Base-by-base conservation (phyloP, 2,329 filamentous ascomycete species). In the Botrytis fabae region DNA sequence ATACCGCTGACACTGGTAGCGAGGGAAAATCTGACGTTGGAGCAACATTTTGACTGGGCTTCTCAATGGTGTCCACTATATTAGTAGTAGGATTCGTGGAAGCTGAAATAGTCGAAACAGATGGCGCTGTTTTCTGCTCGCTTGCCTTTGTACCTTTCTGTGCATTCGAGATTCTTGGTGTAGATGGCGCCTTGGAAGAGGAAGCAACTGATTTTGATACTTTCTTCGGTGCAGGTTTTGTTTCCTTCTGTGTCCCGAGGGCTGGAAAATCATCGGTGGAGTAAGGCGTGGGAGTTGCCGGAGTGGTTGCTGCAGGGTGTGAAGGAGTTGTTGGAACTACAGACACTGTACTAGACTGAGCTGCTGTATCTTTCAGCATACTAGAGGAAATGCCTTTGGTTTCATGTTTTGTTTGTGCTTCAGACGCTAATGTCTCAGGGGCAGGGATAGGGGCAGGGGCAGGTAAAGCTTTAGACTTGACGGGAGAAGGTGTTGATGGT, bases 251-350 rank as follows among this genome's bases (percentile, higher is more conserved):
- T 32, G 64, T 10, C 28, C 63, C 84, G 9, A 91, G 82, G 4
- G 88, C 86, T 18, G 90, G 90, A 76, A 91, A 91, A 76, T 91
- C 89, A 76, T 91, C 88, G 22, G 44, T 51, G 10, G 61, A 64
- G n/a, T 66, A 62, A 32, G 28, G 46, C 25, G 42, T 70, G 12
- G 61, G 68, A 20, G 68, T 48, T 46, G 25, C 68, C 38, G 68
- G 40, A 35, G 54, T 44, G 32, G 4, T 22, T n/a, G 48, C 35
- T 42, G 65, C 35, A 38, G 48, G 40, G 22, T 90, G 87, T 74
- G 89, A 85, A 62, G 90, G 80, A 44, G 86, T 74, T 48, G 76
- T 51, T 46, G 80, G 75, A 57, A 76, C 35, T 57, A 25, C 48
- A 63, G 79, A 74, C 18, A 77, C 35, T 44, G 60, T 35, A 54